Evolutionary conservation across 257 asterid species (phyloP).

Genomic region (Forsythia viridissima): DNA sequence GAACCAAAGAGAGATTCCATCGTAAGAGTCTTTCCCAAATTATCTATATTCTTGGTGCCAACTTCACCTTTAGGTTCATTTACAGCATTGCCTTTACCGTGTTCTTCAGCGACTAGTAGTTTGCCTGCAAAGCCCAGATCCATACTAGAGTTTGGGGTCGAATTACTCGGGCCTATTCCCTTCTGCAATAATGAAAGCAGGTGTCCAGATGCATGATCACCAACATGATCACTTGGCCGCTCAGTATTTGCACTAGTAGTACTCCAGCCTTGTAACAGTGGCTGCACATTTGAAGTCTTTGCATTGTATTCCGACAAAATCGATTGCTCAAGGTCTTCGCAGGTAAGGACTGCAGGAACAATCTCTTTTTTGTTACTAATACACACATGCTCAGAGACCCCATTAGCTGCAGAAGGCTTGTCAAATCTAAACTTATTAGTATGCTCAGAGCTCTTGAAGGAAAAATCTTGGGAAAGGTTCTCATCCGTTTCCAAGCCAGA

Average conservation of each 20-base stretch:
- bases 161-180: constrained; percentile 40
- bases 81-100: constrained; percentile 23
- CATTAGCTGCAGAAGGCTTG: constrained; percentile 43
- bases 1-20: constrained; percentile 87
- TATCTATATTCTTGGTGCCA: constrained; percentile 25
- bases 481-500: constrained; percentile 32
- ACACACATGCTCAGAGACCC: constrained; percentile 41
- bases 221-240: constrained; percentile 42
- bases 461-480: constrained; percentile 28
- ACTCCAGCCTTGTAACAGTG: constrained; percentile 34
- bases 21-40: constrained; percentile 48
- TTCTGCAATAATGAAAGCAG: constrained; percentile 81
- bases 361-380: constrained; percentile 42
- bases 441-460: constrained; percentile 34
- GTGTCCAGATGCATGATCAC: constrained; percentile 60
- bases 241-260: constrained; percentile 30
- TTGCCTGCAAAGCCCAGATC: constrained; percentile 36
- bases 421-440: constrained; percentile 29
- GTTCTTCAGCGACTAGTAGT: constrained; percentile 32
- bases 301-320: constrained; percentile 66
- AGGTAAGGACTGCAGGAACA: constrained; percentile 60
- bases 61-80: constrained; percentile 49
- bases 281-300: constrained; percentile 39
- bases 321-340: constrained; percentile 93
- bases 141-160: constrained; percentile 19